Evolutionary conservation across 371 early-diverging fungal species (phyloP).

Genomic region (Mortierella sp.): DNA sequence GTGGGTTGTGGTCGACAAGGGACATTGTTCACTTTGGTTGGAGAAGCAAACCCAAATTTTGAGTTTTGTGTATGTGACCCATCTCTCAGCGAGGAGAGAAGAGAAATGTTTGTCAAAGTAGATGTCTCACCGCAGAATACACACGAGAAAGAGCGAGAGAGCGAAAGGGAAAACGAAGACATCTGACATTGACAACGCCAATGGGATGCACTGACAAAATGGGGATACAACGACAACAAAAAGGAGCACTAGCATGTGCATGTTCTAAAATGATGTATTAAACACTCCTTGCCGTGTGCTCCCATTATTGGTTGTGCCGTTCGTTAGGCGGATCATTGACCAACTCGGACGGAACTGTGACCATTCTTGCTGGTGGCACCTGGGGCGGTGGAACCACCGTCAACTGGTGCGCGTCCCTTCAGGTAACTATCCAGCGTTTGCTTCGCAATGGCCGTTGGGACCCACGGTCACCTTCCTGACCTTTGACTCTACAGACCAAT

Average conservation of each 20-base stretch:
- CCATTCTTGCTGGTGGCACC: constrained; percentile 70
- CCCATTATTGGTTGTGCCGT: neutral
- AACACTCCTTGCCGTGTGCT: neutral
- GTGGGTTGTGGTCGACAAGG: neutral
- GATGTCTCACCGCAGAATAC: neutral
- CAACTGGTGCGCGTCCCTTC: constrained; percentile 79
- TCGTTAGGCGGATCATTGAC: constrained; percentile 58
- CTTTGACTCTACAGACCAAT: neutral
- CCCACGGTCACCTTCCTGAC: neutral
- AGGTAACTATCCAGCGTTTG: constrained; percentile 52
- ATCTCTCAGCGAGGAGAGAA: neutral
- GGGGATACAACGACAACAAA: neutral
- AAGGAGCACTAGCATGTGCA: neutral
- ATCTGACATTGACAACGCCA: neutral
- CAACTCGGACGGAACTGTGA: constrained; percentile 62
- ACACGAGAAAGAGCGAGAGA: neutral
- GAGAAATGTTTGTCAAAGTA: constrained; percentile 7
- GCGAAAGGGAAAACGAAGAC: neutral
- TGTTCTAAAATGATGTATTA: neutral
- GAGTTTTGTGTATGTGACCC: neutral
- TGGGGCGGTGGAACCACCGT: constrained; percentile 82
- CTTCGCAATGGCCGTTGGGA: neutral
- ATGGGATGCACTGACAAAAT: neutral
- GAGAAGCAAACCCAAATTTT: constrained; percentile 10
- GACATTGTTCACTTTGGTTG: constrained; percentile 8